phyloP scores from a whole-genome alignment of 768 basidiomycete genomes.

The Tylopilus vinaceipallidus region DNA sequence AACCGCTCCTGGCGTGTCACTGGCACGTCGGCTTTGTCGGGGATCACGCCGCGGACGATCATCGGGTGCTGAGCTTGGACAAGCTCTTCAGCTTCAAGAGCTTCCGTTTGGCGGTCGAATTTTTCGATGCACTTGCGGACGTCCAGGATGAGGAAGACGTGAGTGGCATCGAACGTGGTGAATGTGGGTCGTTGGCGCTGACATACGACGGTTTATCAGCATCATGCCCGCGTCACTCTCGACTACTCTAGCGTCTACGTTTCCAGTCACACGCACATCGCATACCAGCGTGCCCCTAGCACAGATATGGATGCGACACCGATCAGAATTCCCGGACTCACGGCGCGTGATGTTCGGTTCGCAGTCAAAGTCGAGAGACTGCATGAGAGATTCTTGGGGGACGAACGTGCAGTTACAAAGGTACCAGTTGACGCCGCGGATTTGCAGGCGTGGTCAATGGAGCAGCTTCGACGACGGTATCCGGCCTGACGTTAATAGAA shows the following conservation, averaged over 20 bases:
- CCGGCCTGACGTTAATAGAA: not conserved
- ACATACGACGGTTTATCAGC: conserved; percentile 16
- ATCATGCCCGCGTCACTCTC: conserved; percentile 31
- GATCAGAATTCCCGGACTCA: conserved; percentile 40
- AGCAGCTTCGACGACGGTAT: conserved; percentile 24
- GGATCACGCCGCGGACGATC: conserved; percentile 1
- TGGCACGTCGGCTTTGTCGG: conserved; percentile 26
- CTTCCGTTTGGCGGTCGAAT: conserved; percentile 25
- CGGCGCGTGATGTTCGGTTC: conserved; percentile 49
- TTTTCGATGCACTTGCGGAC: conserved; percentile 27
- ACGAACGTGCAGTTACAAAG: conserved; percentile 22
- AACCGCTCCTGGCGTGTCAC: conserved; percentile 35
- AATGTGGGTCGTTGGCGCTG: not conserved
- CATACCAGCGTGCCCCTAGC: conserved; percentile 11
- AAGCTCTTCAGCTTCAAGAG: conserved; percentile 29
- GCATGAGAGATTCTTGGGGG: conserved; percentile 24
- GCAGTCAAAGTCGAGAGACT: conserved; percentile 42
- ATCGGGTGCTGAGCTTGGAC: conserved; percentile 22
- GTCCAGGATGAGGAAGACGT: conserved; percentile 34
- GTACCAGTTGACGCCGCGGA: conserved; percentile 10
- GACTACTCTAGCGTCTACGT: conserved; percentile 25
- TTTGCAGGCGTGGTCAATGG: conserved; percentile 25
- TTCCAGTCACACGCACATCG: conserved; percentile 28
- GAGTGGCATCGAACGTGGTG: conserved; percentile 8
- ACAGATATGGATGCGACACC: conserved; percentile 10